A percentile compares a stretch with the other conserved stretches of the same genome.
Evolutionary conservation across 225 moss, liverwort and hornwort genomes (phyloP).

Genomic region (Polytrichum formosum): DNA sequence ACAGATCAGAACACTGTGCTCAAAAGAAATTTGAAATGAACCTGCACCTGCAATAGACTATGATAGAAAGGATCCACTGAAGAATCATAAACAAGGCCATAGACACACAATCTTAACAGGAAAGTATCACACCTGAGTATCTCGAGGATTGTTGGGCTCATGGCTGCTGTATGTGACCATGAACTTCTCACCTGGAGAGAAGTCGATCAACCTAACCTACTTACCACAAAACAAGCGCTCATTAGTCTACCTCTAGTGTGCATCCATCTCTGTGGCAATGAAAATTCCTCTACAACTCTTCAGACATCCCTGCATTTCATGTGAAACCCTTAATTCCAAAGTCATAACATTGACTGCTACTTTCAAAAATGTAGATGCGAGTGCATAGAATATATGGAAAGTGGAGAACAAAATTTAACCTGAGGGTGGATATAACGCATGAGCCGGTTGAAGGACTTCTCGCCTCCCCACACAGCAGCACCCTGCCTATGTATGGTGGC

Average conservation of each 20-base stretch:
- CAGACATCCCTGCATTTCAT: too few relatives aligned
- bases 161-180: constrained; percentile 99
- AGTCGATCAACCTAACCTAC: constrained; percentile 95
- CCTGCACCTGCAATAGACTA: too few relatives aligned
- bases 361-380: too few relatives aligned
- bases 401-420: constrained; percentile 25
- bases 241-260: too few relatives aligned
- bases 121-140: constrained; percentile 66
- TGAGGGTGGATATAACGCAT: constrained; percentile 99
- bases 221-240: constrained; percentile 6
- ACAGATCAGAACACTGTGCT: too few relatives aligned
- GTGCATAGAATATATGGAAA: background rate
- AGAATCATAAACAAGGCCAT: background rate
- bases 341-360: too few relatives aligned
- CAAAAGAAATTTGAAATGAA: too few relatives aligned
- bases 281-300: too few relatives aligned
- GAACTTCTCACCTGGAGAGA: constrained; percentile 93
- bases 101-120: background rate
- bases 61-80: too few relatives aligned
- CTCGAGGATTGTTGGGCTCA: constrained; percentile 95
- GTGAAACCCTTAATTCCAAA: too few relatives aligned
- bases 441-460: constrained; percentile 89
- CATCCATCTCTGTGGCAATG: too few relatives aligned
- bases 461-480: constrained; percentile 99
- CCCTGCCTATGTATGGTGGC: constrained; percentile 99